Evolutionary conservation across 352 stramenopile genomes (phyloP).

Genomic region (Blastocystis sp.): DNA sequence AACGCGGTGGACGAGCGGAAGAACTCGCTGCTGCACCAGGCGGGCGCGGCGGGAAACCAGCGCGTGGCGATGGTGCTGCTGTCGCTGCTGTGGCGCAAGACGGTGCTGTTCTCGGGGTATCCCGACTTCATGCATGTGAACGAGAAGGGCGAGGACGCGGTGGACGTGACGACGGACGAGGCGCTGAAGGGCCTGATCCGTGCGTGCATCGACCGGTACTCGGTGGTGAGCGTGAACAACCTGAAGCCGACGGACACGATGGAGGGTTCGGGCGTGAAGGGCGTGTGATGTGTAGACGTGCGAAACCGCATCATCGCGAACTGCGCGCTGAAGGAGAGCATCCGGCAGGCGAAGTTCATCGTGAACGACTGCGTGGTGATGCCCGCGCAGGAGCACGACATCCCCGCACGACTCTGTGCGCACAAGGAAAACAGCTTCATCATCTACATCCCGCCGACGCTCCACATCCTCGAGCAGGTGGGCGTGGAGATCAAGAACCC

Average conservation of each 20-base stretch:
- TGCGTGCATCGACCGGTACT: slow-evolving; percentile 66
- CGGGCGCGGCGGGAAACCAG: slow-evolving; percentile 17
- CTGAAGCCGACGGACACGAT: slow-evolving; percentile 17
- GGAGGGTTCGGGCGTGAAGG: background rate
- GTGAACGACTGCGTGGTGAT: slow-evolving; percentile 59
- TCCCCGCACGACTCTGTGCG: slow-evolving; percentile 22
- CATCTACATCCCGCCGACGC: slow-evolving; percentile 66
- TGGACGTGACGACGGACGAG: slow-evolving; percentile 51
- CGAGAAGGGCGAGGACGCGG: slow-evolving; percentile 53
- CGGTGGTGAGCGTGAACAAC: slow-evolving; percentile 61
- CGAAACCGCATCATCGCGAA: slow-evolving; percentile 38
- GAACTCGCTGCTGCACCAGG: slow-evolving; percentile 54
- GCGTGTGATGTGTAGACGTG: slow-evolving; percentile 9
- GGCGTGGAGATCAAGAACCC: slow-evolving; percentile 65
- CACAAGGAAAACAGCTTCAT: slow-evolving; percentile 47
- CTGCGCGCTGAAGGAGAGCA: slow-evolving; percentile 62
- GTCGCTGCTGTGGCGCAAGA: slow-evolving; percentile 53
- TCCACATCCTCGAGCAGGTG: slow-evolving; percentile 63
- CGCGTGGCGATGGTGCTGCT: slow-evolving; percentile 61
- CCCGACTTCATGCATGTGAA: slow-evolving; percentile 67
- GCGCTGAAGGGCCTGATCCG: slow-evolving; percentile 41
- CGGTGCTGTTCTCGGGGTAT: slow-evolving; percentile 60
- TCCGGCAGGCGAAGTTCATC: slow-evolving; percentile 64
- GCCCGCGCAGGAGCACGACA: slow-evolving; percentile 16
- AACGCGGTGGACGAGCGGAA: slow-evolving; percentile 29